Evolutionary conservation across 1,284 basidiomycete species (phyloP).

Genomic region (Boletus smithii): DNA sequence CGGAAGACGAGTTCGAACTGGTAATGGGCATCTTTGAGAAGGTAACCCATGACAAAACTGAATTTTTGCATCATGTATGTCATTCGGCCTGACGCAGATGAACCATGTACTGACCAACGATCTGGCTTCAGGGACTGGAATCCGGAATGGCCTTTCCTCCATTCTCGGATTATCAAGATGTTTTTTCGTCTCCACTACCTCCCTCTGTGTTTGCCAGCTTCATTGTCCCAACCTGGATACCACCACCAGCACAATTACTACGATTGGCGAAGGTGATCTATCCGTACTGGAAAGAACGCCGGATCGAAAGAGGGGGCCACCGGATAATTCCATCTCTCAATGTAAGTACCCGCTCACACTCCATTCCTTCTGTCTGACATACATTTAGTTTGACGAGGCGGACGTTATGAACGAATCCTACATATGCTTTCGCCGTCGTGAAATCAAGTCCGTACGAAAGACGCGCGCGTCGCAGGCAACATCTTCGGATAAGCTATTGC

Average conservation of each 20-base stretch:
- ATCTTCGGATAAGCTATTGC: conserved; percentile 82
- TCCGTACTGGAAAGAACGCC: conserved; percentile 79
- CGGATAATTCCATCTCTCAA: conserved; percentile 79
- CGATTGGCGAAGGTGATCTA: conserved; percentile 71
- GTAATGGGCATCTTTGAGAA: conserved; percentile 95
- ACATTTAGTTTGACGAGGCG: conserved; percentile 78
- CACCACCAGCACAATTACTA: conserved; percentile 51
- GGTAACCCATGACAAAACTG: conserved; percentile 86
- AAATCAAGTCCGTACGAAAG: conserved; percentile 92
- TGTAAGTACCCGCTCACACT: conserved; percentile 41
- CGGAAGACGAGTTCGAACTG: conserved; percentile 91
- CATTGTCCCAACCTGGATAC: conserved; percentile 59
- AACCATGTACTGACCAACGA: not conserved
- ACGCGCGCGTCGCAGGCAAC: conserved; percentile 88
- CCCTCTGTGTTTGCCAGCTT: conserved; percentile 62
- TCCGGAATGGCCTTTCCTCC: conserved; percentile 70
- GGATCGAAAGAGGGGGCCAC: conserved; percentile 71
- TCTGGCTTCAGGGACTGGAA: conserved; percentile 48
- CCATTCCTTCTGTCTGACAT: conserved; percentile 3
- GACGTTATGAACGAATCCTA: conserved; percentile 92
- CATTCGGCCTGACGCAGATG: not conserved
- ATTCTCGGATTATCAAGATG: conserved; percentile 76
- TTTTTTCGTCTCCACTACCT: conserved; percentile 58
- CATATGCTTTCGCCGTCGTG: conserved; percentile 95
- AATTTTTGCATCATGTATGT: conserved; percentile 84